A percentile compares a stretch with the other conserved stretches of the same genome.
These are phyloP conservation scores for Psophocarpus tetragonolobus DNA, from an alignment of 306 rosid species.

Conservation along the genomic window DNA sequence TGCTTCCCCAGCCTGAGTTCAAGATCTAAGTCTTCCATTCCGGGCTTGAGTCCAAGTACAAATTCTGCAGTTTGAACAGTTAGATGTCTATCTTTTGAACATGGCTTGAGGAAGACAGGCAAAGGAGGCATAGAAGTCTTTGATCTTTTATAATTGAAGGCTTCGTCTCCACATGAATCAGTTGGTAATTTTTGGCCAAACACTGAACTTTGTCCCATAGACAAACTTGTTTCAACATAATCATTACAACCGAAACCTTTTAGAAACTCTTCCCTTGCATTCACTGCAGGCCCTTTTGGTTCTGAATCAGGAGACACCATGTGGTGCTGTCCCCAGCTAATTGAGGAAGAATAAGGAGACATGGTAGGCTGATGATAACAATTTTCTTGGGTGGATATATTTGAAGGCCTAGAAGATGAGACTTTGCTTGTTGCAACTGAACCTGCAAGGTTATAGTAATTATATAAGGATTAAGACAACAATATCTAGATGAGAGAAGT, in stretches of 20 bases:
- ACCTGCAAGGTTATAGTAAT: not conserved
- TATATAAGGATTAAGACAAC: not conserved
- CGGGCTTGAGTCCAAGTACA: slow-evolving; percentile 37
- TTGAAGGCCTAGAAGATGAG: slow-evolving; percentile 31
- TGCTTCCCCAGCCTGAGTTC: slow-evolving; percentile 86
- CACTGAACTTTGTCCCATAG: slow-evolving; percentile 49
- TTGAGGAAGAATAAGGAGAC: slow-evolving; percentile 33
- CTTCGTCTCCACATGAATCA: slow-evolving; percentile 41
- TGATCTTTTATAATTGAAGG: slow-evolving; percentile 45
- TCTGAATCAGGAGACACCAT: slow-evolving; percentile 31
- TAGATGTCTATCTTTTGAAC: slow-evolving; percentile 39
- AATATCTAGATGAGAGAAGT: not conserved
- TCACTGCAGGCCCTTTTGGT: slow-evolving; percentile 23
- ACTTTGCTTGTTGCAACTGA: slow-evolving; percentile 23
- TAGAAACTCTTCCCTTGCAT: slow-evolving; percentile 29
- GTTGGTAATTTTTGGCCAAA: slow-evolving; percentile 39
- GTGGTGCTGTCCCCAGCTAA: slow-evolving; percentile 25
- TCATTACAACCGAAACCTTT: slow-evolving; percentile 21
- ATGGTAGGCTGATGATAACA: slow-evolving; percentile 22
- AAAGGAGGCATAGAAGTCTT: slow-evolving; percentile 39
- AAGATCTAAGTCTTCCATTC: slow-evolving; percentile 77
- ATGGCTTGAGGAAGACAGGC: slow-evolving; percentile 43
- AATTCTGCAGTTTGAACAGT: slow-evolving; percentile 50
- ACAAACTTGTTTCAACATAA: slow-evolving; percentile 59
- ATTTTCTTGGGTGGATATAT: slow-evolving; percentile 26